phyloP scores from a whole-genome alignment of 768 basidiomycete species.

The Bullera alba region DNA sequence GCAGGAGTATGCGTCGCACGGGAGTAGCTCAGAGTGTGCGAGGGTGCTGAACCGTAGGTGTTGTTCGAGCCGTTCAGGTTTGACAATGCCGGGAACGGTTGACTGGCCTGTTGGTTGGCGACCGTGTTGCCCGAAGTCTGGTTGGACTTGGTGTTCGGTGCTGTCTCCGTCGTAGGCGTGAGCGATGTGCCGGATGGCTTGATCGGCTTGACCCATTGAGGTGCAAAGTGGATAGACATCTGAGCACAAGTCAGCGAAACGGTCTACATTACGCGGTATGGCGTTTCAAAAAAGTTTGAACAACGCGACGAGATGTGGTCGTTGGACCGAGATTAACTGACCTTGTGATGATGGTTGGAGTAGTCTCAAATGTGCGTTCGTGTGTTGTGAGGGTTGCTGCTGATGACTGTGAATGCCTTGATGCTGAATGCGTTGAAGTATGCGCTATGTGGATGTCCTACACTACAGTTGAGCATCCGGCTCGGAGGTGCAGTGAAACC shows the following conservation, averaged over 20 bases:
- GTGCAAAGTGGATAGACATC: conserved; percentile 47
- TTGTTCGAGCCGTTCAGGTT: conserved; percentile 1
- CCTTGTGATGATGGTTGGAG: no score
- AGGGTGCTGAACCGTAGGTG: conserved; percentile 2
- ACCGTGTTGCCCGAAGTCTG: neutral
- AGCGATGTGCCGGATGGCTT: conserved; percentile 30
- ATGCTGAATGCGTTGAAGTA: no score
- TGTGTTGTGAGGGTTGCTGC: no score
- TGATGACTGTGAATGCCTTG: no score
- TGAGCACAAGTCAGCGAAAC: conserved; percentile 1
- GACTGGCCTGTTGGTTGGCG: neutral
- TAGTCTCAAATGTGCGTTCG: no score
- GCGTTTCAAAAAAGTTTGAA: no score
- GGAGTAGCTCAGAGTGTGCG: conserved; percentile 31
- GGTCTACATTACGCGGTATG: neutral
- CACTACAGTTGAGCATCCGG: no score
- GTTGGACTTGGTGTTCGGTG: conserved; percentile 1
- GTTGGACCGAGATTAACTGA: no score
- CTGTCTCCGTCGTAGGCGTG: conserved; percentile 19
- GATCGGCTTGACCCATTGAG: conserved; percentile 46
- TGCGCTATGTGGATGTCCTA: no score
- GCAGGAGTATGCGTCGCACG: conserved; percentile 30
- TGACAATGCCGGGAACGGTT: conserved; percentile 29
- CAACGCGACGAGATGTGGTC: no score
- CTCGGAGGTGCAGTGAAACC: no score